Conservation (phyloP, 352 stramenopile genomes). For the Globisporangium ultimum region DNA sequence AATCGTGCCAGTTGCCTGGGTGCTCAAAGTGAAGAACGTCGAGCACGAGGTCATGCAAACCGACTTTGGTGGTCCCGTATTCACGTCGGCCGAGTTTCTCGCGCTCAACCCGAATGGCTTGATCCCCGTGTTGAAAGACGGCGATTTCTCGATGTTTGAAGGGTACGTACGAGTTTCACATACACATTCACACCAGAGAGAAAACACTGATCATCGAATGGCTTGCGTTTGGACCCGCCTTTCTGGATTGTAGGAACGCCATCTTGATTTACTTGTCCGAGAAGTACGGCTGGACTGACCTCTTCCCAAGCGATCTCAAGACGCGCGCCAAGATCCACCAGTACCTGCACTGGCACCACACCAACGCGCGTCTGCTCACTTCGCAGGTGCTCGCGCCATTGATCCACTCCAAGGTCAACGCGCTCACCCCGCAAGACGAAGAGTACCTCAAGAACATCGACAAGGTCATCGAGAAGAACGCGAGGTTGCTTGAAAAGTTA, state of each 20-base stretch:
- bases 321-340: slow-evolving; percentile 58
- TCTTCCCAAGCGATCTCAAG: slow-evolving; percentile 43
- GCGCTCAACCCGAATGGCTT: slow-evolving; percentile 48
- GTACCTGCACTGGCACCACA: slow-evolving; percentile 74
- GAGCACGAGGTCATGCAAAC: slow-evolving; percentile 25
- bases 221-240: too few relatives aligned
- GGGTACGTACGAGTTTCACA: slow-evolving; percentile 9
- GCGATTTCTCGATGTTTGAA: slow-evolving; percentile 55
- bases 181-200: too few relatives aligned
- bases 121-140: slow-evolving; percentile 50
- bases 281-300: slow-evolving; percentile 50
- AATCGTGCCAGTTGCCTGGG: slow-evolving; percentile 22
- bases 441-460: slow-evolving; percentile 26
- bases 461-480: slow-evolving; percentile 35
- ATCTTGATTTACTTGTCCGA: slow-evolving; percentile 55
- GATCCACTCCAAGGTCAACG: slow-evolving; percentile 24
- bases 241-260: slow-evolving; percentile 13
- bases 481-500: slow-evolving; percentile 40
- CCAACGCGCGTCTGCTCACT: slow-evolving; percentile 46
- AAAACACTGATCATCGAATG: too few relatives aligned
- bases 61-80: slow-evolving; percentile 22
- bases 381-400: slow-evolving; percentile 38
- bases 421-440: slow-evolving; percentile 33
- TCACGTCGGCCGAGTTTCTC: slow-evolving; percentile 39
- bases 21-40: slow-evolving; percentile 35